Percentiles rank a stretch among this genome's conserved stretches.
Conservation (phyloP, 345 rosid species). For the Eucalyptus polyanthemos region DNA sequence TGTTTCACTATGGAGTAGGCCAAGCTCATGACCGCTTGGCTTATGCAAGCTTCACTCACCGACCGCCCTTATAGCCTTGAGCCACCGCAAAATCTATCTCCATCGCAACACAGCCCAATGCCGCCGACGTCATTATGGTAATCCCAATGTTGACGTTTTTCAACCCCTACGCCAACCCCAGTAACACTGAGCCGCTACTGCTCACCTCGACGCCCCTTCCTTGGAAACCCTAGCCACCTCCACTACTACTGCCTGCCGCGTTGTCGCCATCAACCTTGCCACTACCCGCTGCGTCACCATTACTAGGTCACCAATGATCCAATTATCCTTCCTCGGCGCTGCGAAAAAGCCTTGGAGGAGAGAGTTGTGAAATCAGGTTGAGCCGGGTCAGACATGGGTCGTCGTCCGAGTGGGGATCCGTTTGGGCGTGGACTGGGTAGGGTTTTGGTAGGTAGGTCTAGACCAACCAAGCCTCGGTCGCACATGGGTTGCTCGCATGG, state of each 20-base stretch:
- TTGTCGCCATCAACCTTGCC: accelerated
- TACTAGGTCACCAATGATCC: too few species aligned
- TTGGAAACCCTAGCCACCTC: too few species aligned
- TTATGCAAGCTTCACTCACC: too few species aligned
- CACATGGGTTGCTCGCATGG: too few species aligned
- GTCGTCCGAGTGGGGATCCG: too few species aligned
- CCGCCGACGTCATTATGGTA: accelerated
- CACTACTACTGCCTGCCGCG: accelerated
- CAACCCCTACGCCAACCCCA: accelerated
- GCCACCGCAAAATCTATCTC: accelerated
- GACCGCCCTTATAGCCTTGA: too few species aligned
- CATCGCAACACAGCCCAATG: accelerated
- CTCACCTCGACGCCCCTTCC: too few species aligned
- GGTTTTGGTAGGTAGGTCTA: too few species aligned
- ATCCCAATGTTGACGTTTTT: too few species aligned
- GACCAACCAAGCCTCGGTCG: too few species aligned
- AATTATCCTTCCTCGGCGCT: accelerated
- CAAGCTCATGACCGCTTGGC: accelerated
- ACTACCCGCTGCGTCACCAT: accelerated
- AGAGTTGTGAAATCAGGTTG: too few species aligned
- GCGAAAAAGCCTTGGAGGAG: too few species aligned
- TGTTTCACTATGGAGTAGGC: accelerated
- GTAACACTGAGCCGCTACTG: accelerated
- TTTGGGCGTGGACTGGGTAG: accelerated
- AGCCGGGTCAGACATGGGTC: accelerated